Percentiles rank a stretch among this genome's conserved stretches.
These are phyloP conservation scores for Exophiala aquamarina DNA, from an alignment of 2,329 filamentous ascomycete species.

Conservation along the genomic window DNA sequence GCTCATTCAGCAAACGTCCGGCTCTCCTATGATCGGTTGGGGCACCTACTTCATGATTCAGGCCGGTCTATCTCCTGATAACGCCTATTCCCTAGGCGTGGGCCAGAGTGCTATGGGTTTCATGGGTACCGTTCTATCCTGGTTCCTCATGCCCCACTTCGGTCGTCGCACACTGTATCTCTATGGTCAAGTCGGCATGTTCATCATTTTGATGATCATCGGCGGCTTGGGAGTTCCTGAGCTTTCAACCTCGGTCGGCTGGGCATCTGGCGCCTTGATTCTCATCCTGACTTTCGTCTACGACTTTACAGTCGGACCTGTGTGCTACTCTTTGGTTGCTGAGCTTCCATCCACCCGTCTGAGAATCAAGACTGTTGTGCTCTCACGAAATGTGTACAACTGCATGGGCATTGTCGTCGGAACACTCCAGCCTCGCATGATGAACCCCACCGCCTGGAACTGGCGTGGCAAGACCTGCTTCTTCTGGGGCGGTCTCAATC, in stretches of 20 bases:
- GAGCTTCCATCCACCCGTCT: conserved; percentile 57
- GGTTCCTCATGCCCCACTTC: conserved; percentile 41
- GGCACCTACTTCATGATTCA: conserved; percentile 60
- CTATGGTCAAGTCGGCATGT: conserved; percentile 58
- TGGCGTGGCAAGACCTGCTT: conserved; percentile 39
- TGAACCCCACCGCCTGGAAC: conserved; percentile 37
- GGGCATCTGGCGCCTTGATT: conserved; percentile 48
- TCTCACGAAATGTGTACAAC: conserved; percentile 54
- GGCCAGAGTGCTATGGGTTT: conserved; percentile 64
- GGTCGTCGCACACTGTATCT: conserved; percentile 31
- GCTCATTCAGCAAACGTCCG: conserved; percentile 59
- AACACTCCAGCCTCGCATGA: conserved; percentile 37
- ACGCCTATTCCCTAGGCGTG: conserved; percentile 45
- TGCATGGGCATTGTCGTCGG: conserved; percentile 36
- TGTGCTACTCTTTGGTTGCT: conserved; percentile 54
- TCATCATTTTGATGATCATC: conserved; percentile 34
- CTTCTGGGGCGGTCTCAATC: conserved; percentile 42
- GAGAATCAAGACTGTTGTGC: conserved; percentile 55
- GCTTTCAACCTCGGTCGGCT: conserved; percentile 29
- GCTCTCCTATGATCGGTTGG: conserved; percentile 65
- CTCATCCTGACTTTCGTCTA: conserved; percentile 57
- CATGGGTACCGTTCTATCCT: conserved; percentile 52
- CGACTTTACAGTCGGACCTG: conserved; percentile 55
- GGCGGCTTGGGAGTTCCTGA: conserved; percentile 30
- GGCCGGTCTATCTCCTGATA: conserved; percentile 39